These are phyloP conservation scores for Euptelea pleiosperma DNA, from an alignment of 164 flowering plant genomes.

Conservation along the genomic window DNA sequence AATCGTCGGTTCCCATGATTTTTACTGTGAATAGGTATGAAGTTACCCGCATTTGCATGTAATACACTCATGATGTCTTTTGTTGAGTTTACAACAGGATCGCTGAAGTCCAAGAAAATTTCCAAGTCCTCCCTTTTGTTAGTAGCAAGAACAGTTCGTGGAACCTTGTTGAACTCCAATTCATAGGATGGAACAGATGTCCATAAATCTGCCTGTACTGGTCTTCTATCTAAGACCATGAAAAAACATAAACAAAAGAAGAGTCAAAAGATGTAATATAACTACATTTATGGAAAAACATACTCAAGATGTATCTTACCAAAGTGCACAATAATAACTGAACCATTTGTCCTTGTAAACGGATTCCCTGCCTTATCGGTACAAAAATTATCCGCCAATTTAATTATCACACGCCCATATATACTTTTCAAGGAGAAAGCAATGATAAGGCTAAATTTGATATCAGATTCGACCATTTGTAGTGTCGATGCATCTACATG, in stretches of 20 bases:
- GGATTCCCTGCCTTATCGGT: slow-evolving; percentile 50
- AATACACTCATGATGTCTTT: slow-evolving; percentile 35
- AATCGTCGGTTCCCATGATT: slow-evolving; percentile 42
- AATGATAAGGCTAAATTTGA: slow-evolving; percentile 37
- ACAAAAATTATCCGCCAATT: slow-evolving; percentile 45
- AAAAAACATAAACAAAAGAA: background rate
- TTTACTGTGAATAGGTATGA: slow-evolving; percentile 26
- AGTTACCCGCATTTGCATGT: slow-evolving; percentile 30
- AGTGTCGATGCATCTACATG: slow-evolving; percentile 36
- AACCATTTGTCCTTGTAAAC: slow-evolving; percentile 39
- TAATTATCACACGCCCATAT: slow-evolving; percentile 38
- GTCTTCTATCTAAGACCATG: slow-evolving; percentile 49
- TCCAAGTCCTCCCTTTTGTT: slow-evolving; percentile 44
- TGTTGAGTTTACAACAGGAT: slow-evolving; percentile 44
- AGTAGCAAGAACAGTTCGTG: slow-evolving; percentile 52
- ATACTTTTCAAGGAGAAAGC: slow-evolving; percentile 24
- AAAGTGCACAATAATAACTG: slow-evolving; percentile 36
- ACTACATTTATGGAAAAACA: background rate
- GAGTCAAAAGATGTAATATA: background rate
- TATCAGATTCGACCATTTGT: slow-evolving; percentile 25
- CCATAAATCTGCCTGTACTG: slow-evolving; percentile 50
- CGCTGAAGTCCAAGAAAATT: slow-evolving; percentile 52
- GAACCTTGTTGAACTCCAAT: slow-evolving; percentile 39
- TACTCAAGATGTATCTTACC: slow-evolving; percentile 26
- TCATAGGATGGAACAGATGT: slow-evolving; percentile 47